Evolutionary conservation across 345 rosid species (phyloP), one percentile per base, ranked within the genome.

Genomic region (Schrenkiella parvula): DNA sequence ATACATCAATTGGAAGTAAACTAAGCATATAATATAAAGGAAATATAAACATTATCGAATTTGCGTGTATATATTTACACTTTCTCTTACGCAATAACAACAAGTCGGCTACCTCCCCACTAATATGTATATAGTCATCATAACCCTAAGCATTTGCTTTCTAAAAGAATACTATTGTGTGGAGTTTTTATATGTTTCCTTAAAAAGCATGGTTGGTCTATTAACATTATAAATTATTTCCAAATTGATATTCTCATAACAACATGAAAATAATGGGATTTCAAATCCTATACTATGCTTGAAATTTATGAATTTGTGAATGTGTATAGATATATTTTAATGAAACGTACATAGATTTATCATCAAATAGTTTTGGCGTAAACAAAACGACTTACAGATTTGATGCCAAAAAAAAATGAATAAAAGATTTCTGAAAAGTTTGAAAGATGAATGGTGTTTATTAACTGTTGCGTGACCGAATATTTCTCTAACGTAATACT

Each of bases 31-130:
- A 8, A n/a, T 4, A 10, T 26, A 51, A 10, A 12, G 8, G 6
- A 35, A 32, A 47, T 9, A 18, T 4, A n/a, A 8, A 14, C 43
- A 3, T 29, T 6, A 12, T 29, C 55, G 54, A 48, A 34, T 50
- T 6, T 34, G 70, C 70, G 46, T 50, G 46, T 48, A 0, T 35
- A 3, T 29, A 54, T 14, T 2, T n/a, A 41, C 18, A 42, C 22
- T 39, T 43, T 21, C 55, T 46, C 25, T 47, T 48, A 37, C 67
- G 67, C 29, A 47, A 59, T 12, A 47, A 5, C 12, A 21, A 70
- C 26, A 54, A 62, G 26, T 72, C 37, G 26, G 76, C 69, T 51
- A 71, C 62, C 44, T 52, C 55, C 47, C 64, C 70, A 72, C 76
- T 71, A 39, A 35, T 10, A 1, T 9, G 4, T 42, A 23, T n/a